Evolutionary conservation across 129 eudicot genomes (phyloP), one percentile per base, ranked within the genome.

Genomic region (Gnaphalium uliginosum): DNA sequence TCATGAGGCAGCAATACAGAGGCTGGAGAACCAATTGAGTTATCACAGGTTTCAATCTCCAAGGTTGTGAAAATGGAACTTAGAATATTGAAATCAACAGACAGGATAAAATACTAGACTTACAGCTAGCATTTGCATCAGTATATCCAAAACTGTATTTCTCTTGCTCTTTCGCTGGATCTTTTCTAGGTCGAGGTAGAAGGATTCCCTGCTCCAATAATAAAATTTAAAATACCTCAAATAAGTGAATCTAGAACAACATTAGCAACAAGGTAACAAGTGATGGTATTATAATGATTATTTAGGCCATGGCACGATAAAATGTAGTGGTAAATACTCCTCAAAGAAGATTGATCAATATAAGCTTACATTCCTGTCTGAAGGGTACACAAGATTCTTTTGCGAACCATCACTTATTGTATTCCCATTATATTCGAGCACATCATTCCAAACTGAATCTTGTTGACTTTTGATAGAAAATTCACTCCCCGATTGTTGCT

Each of bases 381-480:
- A 54, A 39, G 64, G 71, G 80, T 76, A 72, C 22, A 32, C 65
- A 39, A 53, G 26, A 51, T 71, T 82, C 65, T 68, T 69, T 78
- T 82, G 87, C 48, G 75, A 59, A 21, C 59, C 85, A 75, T 53
- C 76, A 57, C 48, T 50, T 33, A 48, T 71, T 29, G 87, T 68
- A 74, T 68, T 76, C 24, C 57, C 76, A 46, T 27, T 70, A 80
- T 57, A 43, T 70, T 74, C 81, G 15, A 85, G 76, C 83, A 83
- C 56, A 59, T 86, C 90, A 80, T 79, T 70, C 96, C 91, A 85
- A 73, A 77, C 76, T 58, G 77, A 77, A 43, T 66, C 71, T 73
- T 75, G 90, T 63, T 76, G 72, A 59, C 43, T 74, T 39, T 73
- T 51, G 62, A 51, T 72, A 24, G 71, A 32, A 67, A 66, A 60